Evolutionary conservation across 805 yeast genomes (phyloP).

Genomic region (Tetrapisispora pingtungensis): DNA sequence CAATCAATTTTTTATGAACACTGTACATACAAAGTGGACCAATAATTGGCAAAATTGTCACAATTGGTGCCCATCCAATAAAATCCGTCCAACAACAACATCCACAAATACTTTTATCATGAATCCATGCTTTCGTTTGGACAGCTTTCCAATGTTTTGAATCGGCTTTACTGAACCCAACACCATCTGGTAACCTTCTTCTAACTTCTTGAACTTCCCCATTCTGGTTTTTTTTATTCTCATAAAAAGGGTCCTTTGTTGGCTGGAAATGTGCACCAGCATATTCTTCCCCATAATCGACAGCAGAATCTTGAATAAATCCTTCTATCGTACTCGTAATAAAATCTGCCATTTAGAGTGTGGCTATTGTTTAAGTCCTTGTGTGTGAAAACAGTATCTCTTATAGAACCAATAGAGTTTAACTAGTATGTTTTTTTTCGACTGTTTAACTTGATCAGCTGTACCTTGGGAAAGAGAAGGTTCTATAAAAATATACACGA

Average conservation of each 20-base stretch:
- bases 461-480: too few relatives aligned
- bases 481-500: too few relatives aligned
- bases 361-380: too few relatives aligned
- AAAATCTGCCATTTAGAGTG: slow-evolving; percentile 6
- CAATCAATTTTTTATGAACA: slow-evolving; percentile 58
- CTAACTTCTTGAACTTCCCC: slow-evolving; percentile 19
- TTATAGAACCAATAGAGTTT: too few relatives aligned
- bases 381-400: too few relatives aligned
- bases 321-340: slow-evolving; percentile 7
- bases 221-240: slow-evolving; percentile 19
- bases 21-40: slow-evolving; percentile 80
- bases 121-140: slow-evolving; percentile 76
- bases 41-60: slow-evolving; percentile 64
- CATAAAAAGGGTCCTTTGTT: slow-evolving; percentile 50
- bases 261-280: slow-evolving; percentile 27
- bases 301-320: slow-evolving; percentile 5
- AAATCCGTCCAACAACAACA: slow-evolving; percentile 57
- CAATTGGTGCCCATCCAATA: slow-evolving; percentile 66
- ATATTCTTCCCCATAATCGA: slow-evolving; percentile 11
- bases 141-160: slow-evolving; percentile 59
- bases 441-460: too few relatives aligned
- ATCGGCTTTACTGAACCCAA: slow-evolving; percentile 46
- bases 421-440: too few relatives aligned
- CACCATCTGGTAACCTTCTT: slow-evolving; percentile 43
- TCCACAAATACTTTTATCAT: slow-evolving; percentile 77